A percentile compares a stretch with the other conserved stretches of the same genome.
Evolutionary conservation across 306 rosid genomes (phyloP).

Genomic region (Psophocarpus tetragonolobus): DNA sequence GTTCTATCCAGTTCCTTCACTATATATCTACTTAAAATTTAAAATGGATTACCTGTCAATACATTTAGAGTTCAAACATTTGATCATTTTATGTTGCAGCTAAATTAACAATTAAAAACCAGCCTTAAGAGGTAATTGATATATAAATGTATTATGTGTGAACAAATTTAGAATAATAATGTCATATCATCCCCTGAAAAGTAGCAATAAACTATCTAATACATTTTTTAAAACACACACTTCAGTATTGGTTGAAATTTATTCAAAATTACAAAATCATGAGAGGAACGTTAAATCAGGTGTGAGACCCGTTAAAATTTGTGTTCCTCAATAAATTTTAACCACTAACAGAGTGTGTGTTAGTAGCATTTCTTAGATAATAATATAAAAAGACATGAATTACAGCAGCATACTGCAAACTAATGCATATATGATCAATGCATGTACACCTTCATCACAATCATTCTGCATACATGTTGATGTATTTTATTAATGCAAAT

Average conservation of each 20-base stretch:
- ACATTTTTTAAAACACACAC: no score
- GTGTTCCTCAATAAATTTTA: no score
- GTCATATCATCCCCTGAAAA: conserved; percentile 14
- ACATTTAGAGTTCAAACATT: conserved; percentile 25
- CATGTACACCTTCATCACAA: neutral
- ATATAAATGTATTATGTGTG: neutral
- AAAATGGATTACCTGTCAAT: conserved; percentile 1
- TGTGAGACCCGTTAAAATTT: no score
- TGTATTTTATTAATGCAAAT: neutral
- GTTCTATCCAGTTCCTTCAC: conserved; percentile 1
- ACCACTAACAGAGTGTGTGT: no score
- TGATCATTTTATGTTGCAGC: conserved; percentile 6
- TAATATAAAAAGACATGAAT: conserved; percentile 25
- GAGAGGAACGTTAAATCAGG: no score
- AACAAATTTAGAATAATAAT: conserved; percentile 10
- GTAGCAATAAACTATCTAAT: no score
- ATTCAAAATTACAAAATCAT: no score
- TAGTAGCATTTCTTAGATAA: no score
- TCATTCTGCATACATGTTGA: neutral
- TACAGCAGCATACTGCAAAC: conserved; percentile 16
- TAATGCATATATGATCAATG: neutral
- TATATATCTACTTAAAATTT: neutral
- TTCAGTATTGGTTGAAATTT: no score
- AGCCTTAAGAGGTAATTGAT: conserved; percentile 18
- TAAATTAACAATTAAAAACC: conserved; percentile 25